Percentiles rank a stretch among this genome's conserved stretches.
Evolutionary conservation across 2,329 filamentous ascomycete species (phyloP).

Genomic region (Penicillium sp.): DNA sequence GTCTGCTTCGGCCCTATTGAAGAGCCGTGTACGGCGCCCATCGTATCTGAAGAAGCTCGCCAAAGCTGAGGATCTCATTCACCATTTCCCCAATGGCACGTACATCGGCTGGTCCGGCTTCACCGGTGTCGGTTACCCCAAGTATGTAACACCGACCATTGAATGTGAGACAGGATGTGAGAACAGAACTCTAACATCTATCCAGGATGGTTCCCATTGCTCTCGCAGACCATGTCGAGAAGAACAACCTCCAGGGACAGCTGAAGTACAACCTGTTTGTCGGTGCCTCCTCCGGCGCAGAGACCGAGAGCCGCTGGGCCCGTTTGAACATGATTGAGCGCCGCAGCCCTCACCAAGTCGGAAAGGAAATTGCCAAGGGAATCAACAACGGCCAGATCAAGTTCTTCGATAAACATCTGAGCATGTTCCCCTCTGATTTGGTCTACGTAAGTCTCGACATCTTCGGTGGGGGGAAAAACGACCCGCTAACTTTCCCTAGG

Average conservation of each 20-base stretch:
- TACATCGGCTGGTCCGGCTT: conserved; percentile 92
- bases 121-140: conserved; percentile 85
- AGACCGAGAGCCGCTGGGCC: conserved; percentile 93
- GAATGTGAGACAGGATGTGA: background rate
- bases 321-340: conserved; percentile 84
- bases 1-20: conserved; percentile 69
- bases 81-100: conserved; percentile 77
- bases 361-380: conserved; percentile 84
- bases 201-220: conserved; percentile 75
- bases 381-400: conserved; percentile 87
- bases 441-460: conserved; percentile 60
- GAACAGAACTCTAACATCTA: background rate
- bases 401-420: conserved; percentile 91
- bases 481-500: conserved; percentile 43
- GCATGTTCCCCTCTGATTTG: conserved; percentile 85
- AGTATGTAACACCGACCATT: conserved; percentile 53
- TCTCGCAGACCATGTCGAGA: conserved; percentile 83
- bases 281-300: conserved; percentile 82
- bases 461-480: conserved; percentile 3
- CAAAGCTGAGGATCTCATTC: conserved; percentile 73
- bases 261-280: conserved; percentile 85
- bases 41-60: conserved; percentile 78
- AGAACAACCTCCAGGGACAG: conserved; percentile 79
- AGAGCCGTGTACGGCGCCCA: conserved; percentile 70
- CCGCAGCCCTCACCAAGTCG: conserved; percentile 80